Evolutionary conservation across 2,329 filamentous ascomycete species (phyloP), one percentile per base, ranked within the genome.

Genomic region (Cadophora malorum): DNA sequence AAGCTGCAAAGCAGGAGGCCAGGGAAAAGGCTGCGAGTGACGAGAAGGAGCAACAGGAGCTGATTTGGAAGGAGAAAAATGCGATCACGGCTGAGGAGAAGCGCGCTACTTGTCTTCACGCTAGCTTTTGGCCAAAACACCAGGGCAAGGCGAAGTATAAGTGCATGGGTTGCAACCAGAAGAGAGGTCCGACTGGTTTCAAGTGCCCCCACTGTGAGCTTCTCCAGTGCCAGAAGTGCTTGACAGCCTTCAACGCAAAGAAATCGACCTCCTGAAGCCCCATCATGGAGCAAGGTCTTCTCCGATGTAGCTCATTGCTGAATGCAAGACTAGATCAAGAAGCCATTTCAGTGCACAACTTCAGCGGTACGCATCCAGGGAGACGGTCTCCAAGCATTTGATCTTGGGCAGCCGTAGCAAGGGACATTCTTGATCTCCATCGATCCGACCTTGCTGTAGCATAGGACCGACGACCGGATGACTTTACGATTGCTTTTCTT

Each of bases 121-220:
- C 63, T 14, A 60, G 21, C 7, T 73, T 73, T 28, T 74, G 71
- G 69, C 56, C 69, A 3, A 72, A 69, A 52, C 65, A 69, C 25
- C 58, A 66, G 35, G 55, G 60, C 14, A 70, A 67, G 52, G 65
- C 59, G 33, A 74, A 74, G 61, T 65, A 70, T 25, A 73, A 71
- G 50, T 74, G 72, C 21, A 61, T 35, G 5, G 56, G 12, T 8
- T 74, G 71, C 56, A 56, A 38, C 3, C 65, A 72, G 63, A 72
- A 71, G 68, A 63, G 70, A 6, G 69, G 68, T 5, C 65, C 69
- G 61, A 66, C 53, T 12, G 63, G 50, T 1, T 72, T 65, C 47
- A 71, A 65, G 31, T 74, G 71, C 41, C 71, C 69, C 14, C 56
- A 69, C 35, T 74, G 72, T 35, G 35, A 67, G 12, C 28, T 72